A percentile compares a stretch with the other conserved stretches of the same genome.
Conservation (phyloP, 225 moss, liverwort and hornwort species). For the Pseudoscleropodium purum region DNA sequence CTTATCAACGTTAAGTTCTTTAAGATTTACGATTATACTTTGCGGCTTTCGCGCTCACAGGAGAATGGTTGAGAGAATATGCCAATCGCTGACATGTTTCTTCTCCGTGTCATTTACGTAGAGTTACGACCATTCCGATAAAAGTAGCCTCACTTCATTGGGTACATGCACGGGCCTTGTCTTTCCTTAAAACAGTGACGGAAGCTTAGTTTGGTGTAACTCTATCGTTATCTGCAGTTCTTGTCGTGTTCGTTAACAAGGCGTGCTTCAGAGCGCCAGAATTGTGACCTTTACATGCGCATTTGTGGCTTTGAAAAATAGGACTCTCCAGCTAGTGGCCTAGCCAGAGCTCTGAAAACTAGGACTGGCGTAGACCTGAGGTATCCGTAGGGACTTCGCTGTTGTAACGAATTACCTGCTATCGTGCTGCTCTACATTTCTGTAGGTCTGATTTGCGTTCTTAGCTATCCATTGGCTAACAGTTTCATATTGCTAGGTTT, state of each 20-base stretch:
- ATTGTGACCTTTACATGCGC: too few relatives aligned
- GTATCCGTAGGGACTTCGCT: too few relatives aligned
- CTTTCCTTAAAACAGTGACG: neutral
- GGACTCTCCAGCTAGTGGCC: too few relatives aligned
- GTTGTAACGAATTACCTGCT: too few relatives aligned
- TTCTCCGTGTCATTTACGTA: too few relatives aligned
- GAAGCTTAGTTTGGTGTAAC: neutral
- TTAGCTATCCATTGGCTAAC: neutral
- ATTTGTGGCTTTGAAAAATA: too few relatives aligned
- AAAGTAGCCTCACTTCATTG: too few relatives aligned
- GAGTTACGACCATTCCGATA: too few relatives aligned
- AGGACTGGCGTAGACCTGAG: too few relatives aligned
- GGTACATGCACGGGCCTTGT: neutral
- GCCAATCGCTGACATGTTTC: too few relatives aligned
- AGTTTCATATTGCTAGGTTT: neutral
- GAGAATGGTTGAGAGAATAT: too few relatives aligned
- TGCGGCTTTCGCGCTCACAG: neutral
- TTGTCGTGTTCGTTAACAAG: neutral
- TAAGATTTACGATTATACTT: neutral
- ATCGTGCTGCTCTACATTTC: neutral
- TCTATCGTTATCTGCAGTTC: neutral
- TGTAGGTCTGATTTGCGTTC: neutral
- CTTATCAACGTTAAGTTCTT: neutral
- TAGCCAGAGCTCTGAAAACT: neutral
- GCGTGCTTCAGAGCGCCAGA: neutral